Conservation (phyloP, 2,329 filamentous ascomycete species). For the Exserohilum turcica region DNA sequence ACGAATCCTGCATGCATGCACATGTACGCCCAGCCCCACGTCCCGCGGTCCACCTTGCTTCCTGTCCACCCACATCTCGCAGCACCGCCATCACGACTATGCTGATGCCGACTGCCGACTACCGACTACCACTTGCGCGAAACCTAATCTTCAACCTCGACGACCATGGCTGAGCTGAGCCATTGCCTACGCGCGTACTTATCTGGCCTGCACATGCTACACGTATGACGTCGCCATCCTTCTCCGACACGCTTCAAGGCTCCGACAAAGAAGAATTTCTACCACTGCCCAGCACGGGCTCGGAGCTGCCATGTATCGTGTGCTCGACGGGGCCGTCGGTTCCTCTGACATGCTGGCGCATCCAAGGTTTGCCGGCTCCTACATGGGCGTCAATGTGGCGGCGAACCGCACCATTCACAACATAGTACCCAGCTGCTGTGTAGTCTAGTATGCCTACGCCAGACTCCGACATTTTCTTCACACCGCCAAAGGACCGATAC, state of each 20-base stretch:
- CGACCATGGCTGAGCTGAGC: slow-evolving; percentile 38
- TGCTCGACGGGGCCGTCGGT: slow-evolving; percentile 13
- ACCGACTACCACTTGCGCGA: slow-evolving; percentile 1
- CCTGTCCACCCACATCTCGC: too few species aligned
- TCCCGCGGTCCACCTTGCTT: not conserved
- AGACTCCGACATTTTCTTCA: too few species aligned
- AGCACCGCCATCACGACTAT: too few species aligned
- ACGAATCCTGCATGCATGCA: not conserved
- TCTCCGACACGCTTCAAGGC: slow-evolving; percentile 33
- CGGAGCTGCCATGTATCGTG: slow-evolving; percentile 42
- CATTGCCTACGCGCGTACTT: slow-evolving; percentile 32
- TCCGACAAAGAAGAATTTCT: slow-evolving; percentile 44
- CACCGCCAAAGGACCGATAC: too few species aligned
- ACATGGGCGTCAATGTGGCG: too few species aligned
- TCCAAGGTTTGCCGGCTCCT: too few species aligned
- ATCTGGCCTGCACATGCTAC: slow-evolving; percentile 29
- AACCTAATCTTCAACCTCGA: not conserved
- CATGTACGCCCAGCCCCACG: not conserved
- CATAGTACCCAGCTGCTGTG: too few species aligned
- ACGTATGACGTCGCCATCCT: slow-evolving; percentile 35
- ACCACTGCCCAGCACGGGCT: slow-evolving; percentile 46
- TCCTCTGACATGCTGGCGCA: slow-evolving; percentile 11
- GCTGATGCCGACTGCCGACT: not conserved
- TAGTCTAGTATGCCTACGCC: too few species aligned
- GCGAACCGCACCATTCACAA: too few species aligned